A percentile compares a stretch with the other conserved stretches of the same genome.
Conservation (phyloP, 169 alveolate genomes). For the Eimeria acervulina region DNA sequence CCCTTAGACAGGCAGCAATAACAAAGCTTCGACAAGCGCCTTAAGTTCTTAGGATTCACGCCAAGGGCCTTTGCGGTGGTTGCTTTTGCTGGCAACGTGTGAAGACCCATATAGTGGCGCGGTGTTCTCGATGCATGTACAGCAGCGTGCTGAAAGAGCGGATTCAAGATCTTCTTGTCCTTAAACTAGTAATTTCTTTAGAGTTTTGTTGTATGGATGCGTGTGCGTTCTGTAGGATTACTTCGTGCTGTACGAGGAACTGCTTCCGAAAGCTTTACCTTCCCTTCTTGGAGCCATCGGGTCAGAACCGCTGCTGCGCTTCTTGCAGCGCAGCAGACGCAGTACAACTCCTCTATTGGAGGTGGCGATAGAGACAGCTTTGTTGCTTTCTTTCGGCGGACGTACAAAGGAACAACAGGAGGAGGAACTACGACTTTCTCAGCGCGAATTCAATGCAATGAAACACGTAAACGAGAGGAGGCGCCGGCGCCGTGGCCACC, state of each 20-base stretch:
- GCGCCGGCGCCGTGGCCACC: constrained; percentile 64
- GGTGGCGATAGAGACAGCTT: constrained; percentile 75
- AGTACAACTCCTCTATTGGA: constrained; percentile 68
- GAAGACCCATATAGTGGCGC: too few relatives aligned
- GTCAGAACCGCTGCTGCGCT: constrained; percentile 62
- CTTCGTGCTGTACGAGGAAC: constrained; percentile 47
- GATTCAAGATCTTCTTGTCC: background rate
- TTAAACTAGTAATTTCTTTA: background rate
- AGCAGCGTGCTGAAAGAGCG: background rate
- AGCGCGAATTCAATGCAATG: constrained; percentile 52
- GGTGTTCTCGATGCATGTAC: background rate
- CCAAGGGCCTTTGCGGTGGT: background rate
- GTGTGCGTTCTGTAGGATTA: constrained; percentile 68
- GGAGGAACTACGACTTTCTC: constrained; percentile 60
- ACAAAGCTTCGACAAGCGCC: background rate
- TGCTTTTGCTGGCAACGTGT: background rate
- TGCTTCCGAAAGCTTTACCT: constrained; percentile 78
- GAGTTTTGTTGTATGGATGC: background rate
- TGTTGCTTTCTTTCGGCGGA: constrained; percentile 76
- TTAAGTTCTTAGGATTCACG: background rate
- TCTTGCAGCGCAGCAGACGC: constrained; percentile 59
- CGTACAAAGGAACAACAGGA: constrained; percentile 61
- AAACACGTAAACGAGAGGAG: constrained; percentile 61
- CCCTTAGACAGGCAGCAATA: background rate
- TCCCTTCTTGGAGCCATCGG: constrained; percentile 59